These are phyloP conservation scores for Reutealis trisperma DNA, from an alignment of 345 rosid species.

Conservation along the genomic window DNA sequence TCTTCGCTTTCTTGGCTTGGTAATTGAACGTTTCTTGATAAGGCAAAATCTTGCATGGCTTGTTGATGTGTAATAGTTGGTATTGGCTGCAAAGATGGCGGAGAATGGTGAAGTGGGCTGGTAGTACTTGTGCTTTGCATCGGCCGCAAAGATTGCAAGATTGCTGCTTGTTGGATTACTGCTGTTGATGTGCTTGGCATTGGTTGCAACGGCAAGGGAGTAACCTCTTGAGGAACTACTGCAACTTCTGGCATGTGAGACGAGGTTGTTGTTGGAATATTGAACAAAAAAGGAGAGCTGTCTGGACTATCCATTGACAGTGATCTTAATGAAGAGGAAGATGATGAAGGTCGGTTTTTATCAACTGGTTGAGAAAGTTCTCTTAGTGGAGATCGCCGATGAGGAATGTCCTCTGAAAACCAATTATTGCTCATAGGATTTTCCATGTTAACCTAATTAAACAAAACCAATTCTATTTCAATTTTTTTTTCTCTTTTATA, in stretches of 20 bases:
- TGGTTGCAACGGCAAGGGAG: background rate
- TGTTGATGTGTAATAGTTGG: constrained; percentile 34
- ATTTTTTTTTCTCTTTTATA: background rate
- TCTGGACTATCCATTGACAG: constrained; percentile 64
- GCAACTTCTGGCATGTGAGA: constrained; percentile 22
- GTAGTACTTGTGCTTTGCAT: background rate
- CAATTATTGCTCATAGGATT: constrained; percentile 47
- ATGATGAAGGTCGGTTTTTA: constrained; percentile 45
- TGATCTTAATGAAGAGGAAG: constrained; percentile 76
- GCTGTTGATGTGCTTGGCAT: background rate
- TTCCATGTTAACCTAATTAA: constrained; percentile 53
- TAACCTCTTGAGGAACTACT: background rate
- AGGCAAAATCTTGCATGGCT: constrained; percentile 37
- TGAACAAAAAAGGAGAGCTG: constrained; percentile 56
- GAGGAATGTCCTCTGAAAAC: constrained; percentile 54
- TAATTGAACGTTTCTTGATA: constrained; percentile 5
- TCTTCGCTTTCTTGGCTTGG: constrained; percentile 10
- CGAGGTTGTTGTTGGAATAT: constrained; percentile 31
- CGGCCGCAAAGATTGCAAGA: constrained; percentile 9
- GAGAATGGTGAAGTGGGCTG: constrained; percentile 2
- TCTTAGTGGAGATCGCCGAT: constrained; percentile 35
- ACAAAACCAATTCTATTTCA: background rate
- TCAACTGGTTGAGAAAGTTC: constrained; percentile 38
- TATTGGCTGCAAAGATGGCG: background rate
- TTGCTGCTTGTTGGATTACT: background rate